Conservation (phyloP, 495 filamentous ascomycete genomes). For the Immersiella caudata region DNA sequence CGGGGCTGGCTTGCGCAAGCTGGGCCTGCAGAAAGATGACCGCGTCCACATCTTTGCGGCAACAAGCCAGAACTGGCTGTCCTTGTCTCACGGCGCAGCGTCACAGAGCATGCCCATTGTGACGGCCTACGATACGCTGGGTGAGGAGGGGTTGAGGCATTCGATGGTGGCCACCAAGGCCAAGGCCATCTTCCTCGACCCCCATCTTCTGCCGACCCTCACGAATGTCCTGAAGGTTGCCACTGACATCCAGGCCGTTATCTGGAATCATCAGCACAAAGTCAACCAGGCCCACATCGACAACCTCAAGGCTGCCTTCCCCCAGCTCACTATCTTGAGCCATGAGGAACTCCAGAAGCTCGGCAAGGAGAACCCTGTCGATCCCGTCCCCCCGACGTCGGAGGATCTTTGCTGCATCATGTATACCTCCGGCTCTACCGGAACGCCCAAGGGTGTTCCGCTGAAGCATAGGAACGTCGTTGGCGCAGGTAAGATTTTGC, state of each 20-base stretch:
- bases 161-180: constrained; percentile 86
- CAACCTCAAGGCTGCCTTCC: constrained; percentile 70
- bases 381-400: constrained; percentile 75
- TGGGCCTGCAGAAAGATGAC: constrained; percentile 74
- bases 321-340: constrained; percentile 73
- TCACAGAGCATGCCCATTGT: constrained; percentile 67
- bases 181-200: constrained; percentile 88
- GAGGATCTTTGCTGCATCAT: constrained; percentile 98
- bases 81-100: constrained; percentile 57
- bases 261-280: constrained; percentile 84
- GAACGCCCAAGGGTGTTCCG: constrained; percentile 92
- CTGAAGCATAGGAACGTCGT: constrained; percentile 88
- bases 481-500: constrained; percentile 68
- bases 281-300: constrained; percentile 80
- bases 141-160: constrained; percentile 89
- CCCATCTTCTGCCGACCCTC: constrained; percentile 77
- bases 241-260: constrained; percentile 74
- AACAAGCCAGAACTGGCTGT: constrained; percentile 82
- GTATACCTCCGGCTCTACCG: constrained; percentile 99
- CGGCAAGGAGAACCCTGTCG: constrained; percentile 80
- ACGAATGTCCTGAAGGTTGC: constrained; percentile 79
- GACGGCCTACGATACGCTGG: constrained; percentile 83
- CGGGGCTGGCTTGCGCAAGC: constrained; percentile 75
- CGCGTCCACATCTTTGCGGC: constrained; percentile 87
- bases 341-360: constrained; percentile 83